Base-by-base conservation (phyloP, 768 basidiomycete species). In the Mycena galopus region DNA sequence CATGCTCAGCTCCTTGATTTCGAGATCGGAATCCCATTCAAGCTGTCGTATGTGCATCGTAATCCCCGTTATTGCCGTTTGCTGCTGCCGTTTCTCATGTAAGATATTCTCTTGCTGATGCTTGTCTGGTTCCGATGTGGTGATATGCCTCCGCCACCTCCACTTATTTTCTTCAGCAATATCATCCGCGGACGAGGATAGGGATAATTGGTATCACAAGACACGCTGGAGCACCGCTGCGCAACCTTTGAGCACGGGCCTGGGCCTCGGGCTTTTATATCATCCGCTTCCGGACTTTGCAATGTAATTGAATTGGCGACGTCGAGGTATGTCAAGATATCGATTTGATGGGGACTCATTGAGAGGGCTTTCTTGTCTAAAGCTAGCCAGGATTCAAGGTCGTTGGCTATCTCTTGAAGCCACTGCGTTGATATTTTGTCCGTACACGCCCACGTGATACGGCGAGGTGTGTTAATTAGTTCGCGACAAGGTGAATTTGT, bases 401-500 rank as follows among this genome's bases (percentile, higher is more conserved):
- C 14, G 17, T 39, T 39, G 12, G 39, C 39, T 10, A 39, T 16
- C n/a, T 35, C 33, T 12, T 35, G 33, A 6, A 12, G 33, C 33
- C n/a, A n/a, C 19, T 44, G 42, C 17, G 11, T 44, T 8, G 42
- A 17, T 8, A 35, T 9, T 1, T 14, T 3, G 33, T 4, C n/a
- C 35, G 21, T 50, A 62, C 60, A 50, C 61, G 47, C 27, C 59
- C 59, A 60, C 59, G 59, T 60, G 59, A 60, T 42, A 14, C 9
- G 37, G 25, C 23, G 23, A 42, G 39, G 39, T 16, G n/a, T 16
- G 6, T 39, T 39, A 39, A 39, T 39, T 39, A 39, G 12, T 16
- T 14, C 14, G 39, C 11, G 3, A 16, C 6, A 37, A 37, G 6
- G 35, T 14, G 35, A 14, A 14, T 14, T 8, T 14, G 9, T 39